Evolutionary conservation across 177 flowering plant species (phyloP).

Genomic region (Vitis hybrid): DNA sequence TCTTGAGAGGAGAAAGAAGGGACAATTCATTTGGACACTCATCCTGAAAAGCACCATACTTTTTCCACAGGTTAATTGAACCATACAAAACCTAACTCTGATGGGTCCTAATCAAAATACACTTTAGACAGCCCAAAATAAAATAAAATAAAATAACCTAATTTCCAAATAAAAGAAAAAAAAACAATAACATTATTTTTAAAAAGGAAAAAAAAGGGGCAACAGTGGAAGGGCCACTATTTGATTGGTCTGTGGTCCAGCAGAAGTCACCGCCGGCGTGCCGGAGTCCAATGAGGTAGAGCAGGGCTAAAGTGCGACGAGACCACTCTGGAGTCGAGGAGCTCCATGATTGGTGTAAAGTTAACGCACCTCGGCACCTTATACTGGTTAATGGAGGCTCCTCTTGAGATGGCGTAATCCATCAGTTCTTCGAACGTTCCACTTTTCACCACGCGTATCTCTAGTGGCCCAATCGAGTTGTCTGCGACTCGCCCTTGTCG

Average conservation of each 20-base stretch:
- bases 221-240: background rate
- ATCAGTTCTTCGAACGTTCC: slow-evolving; percentile 70
- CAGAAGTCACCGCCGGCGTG: slow-evolving; percentile 35
- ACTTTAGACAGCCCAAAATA: slow-evolving; percentile 1
- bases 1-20: background rate
- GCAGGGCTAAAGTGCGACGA: slow-evolving; percentile 59
- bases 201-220: background rate
- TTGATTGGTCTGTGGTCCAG: slow-evolving; percentile 15
- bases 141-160: background rate
- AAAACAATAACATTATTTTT: background rate
- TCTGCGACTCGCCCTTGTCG: slow-evolving; percentile 58
- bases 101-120: slow-evolving; percentile 11
- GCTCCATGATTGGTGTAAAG: slow-evolving; percentile 63
- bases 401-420: slow-evolving; percentile 72
- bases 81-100: slow-evolving; percentile 13
- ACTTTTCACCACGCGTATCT: slow-evolving; percentile 53
- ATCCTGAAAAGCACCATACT: background rate
- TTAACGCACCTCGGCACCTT: slow-evolving; percentile 71
- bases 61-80: slow-evolving; percentile 5
- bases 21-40: slow-evolving; percentile 4
- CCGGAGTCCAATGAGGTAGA: slow-evolving; percentile 56
- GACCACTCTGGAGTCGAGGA: slow-evolving; percentile 60
- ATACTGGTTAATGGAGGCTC: slow-evolving; percentile 64
- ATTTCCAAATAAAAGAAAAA: background rate
- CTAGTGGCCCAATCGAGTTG: slow-evolving; percentile 57